Evolutionary conservation across 2,329 filamentous ascomycete species (phyloP).

Genomic region (Diplocarpon mali): DNA sequence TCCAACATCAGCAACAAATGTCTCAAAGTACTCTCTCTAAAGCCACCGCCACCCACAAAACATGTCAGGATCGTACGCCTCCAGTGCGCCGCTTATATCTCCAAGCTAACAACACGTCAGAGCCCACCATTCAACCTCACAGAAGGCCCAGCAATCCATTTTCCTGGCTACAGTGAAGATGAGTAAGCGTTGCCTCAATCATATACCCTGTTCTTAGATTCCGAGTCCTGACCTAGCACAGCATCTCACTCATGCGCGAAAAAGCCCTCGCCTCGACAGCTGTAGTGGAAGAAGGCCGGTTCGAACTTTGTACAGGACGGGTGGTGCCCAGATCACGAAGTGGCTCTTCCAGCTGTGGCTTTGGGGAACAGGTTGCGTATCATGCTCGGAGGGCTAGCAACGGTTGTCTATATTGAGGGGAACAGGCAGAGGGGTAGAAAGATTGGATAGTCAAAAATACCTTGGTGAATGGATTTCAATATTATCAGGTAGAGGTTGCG

Average conservation of each 20-base stretch:
- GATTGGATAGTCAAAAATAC: background rate
- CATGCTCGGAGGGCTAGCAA: slow-evolving; percentile 23
- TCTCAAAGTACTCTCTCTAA: slow-evolving; percentile 33
- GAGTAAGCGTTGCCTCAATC: slow-evolving; percentile 37
- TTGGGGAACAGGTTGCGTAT: slow-evolving; percentile 16
- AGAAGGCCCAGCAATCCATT: slow-evolving; percentile 36
- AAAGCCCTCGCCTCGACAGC: slow-evolving; percentile 26
- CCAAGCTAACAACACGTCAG: slow-evolving; percentile 28
- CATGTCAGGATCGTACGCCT: slow-evolving; percentile 36
- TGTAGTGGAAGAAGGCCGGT: slow-evolving; percentile 14
- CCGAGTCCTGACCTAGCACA: slow-evolving; percentile 5
- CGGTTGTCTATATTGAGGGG: slow-evolving; percentile 6
- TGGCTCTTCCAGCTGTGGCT: slow-evolving; percentile 15
- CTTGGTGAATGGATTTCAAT: background rate
- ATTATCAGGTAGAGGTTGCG: too few relatives aligned
- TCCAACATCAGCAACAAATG: slow-evolving; percentile 35
- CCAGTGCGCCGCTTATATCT: slow-evolving; percentile 6
- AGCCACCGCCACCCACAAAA: slow-evolving; percentile 31
- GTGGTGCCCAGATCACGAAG: slow-evolving; percentile 13
- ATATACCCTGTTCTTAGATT: background rate
- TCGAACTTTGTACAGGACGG: slow-evolving; percentile 6
- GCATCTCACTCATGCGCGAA: slow-evolving; percentile 25
- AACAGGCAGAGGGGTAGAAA: background rate
- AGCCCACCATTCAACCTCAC: slow-evolving; percentile 49
- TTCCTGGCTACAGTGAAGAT: slow-evolving; percentile 46